Conservation (phyloP, 371 early-diverging fungal genomes). For the Mortierella sp. region DNA sequence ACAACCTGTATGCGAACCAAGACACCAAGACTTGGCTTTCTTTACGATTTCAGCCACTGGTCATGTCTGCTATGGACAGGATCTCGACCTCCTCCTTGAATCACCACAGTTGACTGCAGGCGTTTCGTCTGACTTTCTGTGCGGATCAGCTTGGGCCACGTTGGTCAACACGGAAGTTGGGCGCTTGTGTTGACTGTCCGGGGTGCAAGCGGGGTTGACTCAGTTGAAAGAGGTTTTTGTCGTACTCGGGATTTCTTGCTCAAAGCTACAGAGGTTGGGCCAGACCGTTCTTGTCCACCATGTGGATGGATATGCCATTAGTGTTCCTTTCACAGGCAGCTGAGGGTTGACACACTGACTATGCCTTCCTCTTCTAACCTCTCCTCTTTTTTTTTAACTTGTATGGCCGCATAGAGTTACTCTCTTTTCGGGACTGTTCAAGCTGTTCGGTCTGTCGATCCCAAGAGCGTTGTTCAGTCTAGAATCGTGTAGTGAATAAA, state of each 20-base stretch:
- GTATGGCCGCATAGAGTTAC: too few species aligned
- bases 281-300: too few species aligned
- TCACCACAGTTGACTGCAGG: background rate
- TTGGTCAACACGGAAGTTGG: background rate
- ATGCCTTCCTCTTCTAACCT: background rate
- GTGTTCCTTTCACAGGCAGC: background rate
- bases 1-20: background rate
- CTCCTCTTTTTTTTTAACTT: background rate
- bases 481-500: background rate
- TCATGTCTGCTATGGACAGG: background rate
- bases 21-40: background rate
- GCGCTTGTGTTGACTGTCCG: background rate
- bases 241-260: too few species aligned
- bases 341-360: background rate
- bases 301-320: background rate
- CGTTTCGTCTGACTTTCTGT: background rate
- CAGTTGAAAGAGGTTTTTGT: too few species aligned
- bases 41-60: background rate
- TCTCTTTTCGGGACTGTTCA: too few species aligned
- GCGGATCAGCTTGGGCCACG: background rate
- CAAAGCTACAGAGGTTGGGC: too few species aligned
- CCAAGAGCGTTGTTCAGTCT: too few species aligned
- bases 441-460: too few species aligned
- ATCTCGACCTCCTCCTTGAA: background rate
- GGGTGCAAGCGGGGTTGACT: background rate